Percentiles rank a stretch among this genome's conserved stretches.
These are phyloP conservation scores for Auriculariales sp. DNA, from an alignment of 768 basidiomycete species.

Conservation along the genomic window DNA sequence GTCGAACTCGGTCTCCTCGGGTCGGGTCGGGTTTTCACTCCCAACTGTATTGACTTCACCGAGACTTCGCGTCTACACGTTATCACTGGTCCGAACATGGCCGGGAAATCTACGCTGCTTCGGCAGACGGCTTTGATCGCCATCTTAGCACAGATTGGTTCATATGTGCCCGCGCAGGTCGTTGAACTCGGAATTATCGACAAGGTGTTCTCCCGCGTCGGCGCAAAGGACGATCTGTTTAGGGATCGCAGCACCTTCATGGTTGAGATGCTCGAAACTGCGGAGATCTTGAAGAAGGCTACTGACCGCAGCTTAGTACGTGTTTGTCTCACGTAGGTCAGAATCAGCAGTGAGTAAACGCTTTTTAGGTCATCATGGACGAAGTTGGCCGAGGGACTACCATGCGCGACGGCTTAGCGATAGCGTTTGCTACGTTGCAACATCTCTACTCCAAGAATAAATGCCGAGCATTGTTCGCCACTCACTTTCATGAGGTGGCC, in stretches of 20 bases:
- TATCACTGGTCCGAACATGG: slow-evolving; percentile 95
- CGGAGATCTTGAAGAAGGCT: slow-evolving; percentile 75
- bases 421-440: slow-evolving; percentile 83
- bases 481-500: slow-evolving; percentile 93
- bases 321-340: not conserved
- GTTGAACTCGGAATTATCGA: slow-evolving; percentile 80
- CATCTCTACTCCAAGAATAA: slow-evolving; percentile 57
- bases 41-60: slow-evolving; percentile 61
- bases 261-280: slow-evolving; percentile 95
- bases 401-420: slow-evolving; percentile 79
- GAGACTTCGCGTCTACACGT: slow-evolving; percentile 53
- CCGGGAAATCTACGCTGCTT: slow-evolving; percentile 84
- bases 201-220: slow-evolving; percentile 84
- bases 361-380: slow-evolving; percentile 86
- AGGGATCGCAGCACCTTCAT: slow-evolving; percentile 92
- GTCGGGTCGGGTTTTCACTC: slow-evolving; percentile 63
- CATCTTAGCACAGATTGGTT: slow-evolving; percentile 84
- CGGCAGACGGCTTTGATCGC: slow-evolving; percentile 83
- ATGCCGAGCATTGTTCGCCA: slow-evolving; percentile 87
- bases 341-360: not conserved
- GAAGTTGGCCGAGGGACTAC: slow-evolving; percentile 98
- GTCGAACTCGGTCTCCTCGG: slow-evolving; percentile 78
- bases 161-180: slow-evolving; percentile 79
- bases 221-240: slow-evolving; percentile 90
- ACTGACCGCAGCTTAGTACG: slow-evolving; percentile 71